A percentile compares a stretch with the other conserved stretches of the same genome.
Conservation (phyloP, 2,329 filamentous ascomycete species). For the Periglandula ipomoeae region DNA sequence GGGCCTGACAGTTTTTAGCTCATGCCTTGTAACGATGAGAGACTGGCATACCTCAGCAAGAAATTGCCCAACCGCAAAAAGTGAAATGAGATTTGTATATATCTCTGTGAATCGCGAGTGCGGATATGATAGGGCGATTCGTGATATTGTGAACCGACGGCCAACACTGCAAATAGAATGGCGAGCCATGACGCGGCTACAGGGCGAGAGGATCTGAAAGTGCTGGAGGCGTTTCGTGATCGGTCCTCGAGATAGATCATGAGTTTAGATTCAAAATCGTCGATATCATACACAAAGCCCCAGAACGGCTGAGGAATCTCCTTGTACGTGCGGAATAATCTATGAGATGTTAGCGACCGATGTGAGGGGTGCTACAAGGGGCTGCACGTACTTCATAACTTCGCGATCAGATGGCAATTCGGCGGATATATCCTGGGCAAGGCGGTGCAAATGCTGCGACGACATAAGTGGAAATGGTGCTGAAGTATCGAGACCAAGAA, state of each 20-base stretch:
- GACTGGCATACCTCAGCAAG: constrained; percentile 28
- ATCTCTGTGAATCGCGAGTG: constrained; percentile 50
- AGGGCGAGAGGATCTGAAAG: constrained; percentile 36
- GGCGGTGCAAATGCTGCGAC: constrained; percentile 47
- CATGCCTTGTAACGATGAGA: constrained; percentile 17
- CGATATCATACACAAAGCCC: constrained; percentile 58
- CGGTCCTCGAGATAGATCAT: constrained; percentile 58
- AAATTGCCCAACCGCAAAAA: constrained; percentile 57
- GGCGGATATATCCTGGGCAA: constrained; percentile 51
- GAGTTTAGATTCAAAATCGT: constrained; percentile 54
- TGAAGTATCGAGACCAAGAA: constrained; percentile 55
- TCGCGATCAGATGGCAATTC: constrained; percentile 57
- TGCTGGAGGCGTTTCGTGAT: constrained; percentile 42
- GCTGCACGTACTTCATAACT: constrained; percentile 51
- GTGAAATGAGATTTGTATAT: constrained; percentile 56
- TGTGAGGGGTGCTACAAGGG: background rate
- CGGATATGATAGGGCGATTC: constrained; percentile 54
- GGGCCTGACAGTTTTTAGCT: constrained; percentile 30
- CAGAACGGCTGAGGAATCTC: constrained; percentile 59
- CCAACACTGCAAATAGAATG: constrained; percentile 55
- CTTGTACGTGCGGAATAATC: constrained; percentile 57
- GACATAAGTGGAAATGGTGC: constrained; percentile 62
- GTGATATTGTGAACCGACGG: constrained; percentile 57
- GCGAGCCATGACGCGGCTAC: constrained; percentile 58
- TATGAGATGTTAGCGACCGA: constrained; percentile 19